Percentiles rank a stretch among this genome's conserved stretches.
Conservation (phyloP, 2,329 filamentous ascomycete genomes). For the Aspergillus fijiensis region DNA sequence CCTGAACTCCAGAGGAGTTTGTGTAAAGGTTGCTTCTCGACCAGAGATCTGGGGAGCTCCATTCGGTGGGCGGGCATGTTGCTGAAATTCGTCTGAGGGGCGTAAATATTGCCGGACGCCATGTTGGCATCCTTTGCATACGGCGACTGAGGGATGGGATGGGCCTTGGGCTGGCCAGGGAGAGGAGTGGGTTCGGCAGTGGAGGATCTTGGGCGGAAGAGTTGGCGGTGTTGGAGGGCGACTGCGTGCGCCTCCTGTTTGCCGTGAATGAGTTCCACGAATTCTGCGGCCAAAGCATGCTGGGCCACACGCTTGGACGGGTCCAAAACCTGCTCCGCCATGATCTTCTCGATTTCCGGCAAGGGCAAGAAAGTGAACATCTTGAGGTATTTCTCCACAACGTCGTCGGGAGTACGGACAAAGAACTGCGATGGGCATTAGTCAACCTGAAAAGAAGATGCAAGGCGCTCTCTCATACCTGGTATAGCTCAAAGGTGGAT, state of each 20-base stretch:
- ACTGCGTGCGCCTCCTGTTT: slow-evolving; percentile 62
- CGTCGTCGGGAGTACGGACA: slow-evolving; percentile 74
- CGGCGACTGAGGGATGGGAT: slow-evolving; percentile 21
- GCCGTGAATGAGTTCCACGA: slow-evolving; percentile 78
- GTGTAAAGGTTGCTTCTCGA: slow-evolving; percentile 49
- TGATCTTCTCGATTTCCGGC: slow-evolving; percentile 63
- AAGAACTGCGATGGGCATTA: slow-evolving; percentile 64
- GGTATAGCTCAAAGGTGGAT: slow-evolving; percentile 79
- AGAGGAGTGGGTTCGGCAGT: slow-evolving; percentile 36
- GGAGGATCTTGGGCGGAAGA: slow-evolving; percentile 42
- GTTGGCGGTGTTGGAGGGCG: slow-evolving; percentile 54
- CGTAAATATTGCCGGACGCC: slow-evolving; percentile 40
- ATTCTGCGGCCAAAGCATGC: slow-evolving; percentile 77
- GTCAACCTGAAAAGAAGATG: not conserved
- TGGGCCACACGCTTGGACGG: slow-evolving; percentile 76
- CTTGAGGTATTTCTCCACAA: slow-evolving; percentile 78
- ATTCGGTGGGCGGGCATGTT: slow-evolving; percentile 41
- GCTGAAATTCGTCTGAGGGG: slow-evolving; percentile 40
- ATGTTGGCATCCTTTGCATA: slow-evolving; percentile 28
- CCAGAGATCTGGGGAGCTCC: slow-evolving; percentile 51
- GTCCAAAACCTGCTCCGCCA: slow-evolving; percentile 66
- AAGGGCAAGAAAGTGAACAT: slow-evolving; percentile 87
- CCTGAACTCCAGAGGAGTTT: slow-evolving; percentile 54
- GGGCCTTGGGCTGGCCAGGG: slow-evolving; percentile 20
- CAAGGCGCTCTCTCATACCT: slow-evolving; percentile 42